These are phyloP conservation scores for Cryphonectria japonica DNA, from an alignment of 2,329 filamentous ascomycete genomes.

Conservation along the genomic window DNA sequence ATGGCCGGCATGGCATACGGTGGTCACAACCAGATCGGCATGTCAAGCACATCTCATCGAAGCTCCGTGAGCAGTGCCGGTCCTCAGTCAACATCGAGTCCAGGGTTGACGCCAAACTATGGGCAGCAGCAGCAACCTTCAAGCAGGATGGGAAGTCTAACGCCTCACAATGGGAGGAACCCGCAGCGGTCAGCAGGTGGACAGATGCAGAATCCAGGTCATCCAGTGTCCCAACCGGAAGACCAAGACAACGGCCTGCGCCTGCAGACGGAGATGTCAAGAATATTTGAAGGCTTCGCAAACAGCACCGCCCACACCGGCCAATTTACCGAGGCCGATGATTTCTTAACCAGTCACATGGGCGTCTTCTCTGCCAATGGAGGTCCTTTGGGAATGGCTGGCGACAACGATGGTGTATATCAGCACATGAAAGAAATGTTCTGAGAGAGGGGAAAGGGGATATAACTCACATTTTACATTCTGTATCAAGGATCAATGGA, in stretches of 20 bases:
- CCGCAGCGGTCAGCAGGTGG: conserved; percentile 8
- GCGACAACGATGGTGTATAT: conserved; percentile 16
- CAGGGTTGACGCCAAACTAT: conserved; percentile 7
- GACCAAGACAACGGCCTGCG: conserved; percentile 48
- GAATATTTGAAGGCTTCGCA: conserved; percentile 48
- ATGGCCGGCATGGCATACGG: conserved; percentile 59
- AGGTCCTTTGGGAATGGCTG: neutral
- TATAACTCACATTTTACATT: neutral
- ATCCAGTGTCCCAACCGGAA: neutral
- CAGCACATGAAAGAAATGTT: conserved; percentile 27
- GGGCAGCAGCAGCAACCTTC: conserved; percentile 4
- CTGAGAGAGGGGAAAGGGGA: neutral
- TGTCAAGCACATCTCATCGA: conserved; percentile 4
- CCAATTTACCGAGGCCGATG: conserved; percentile 16
- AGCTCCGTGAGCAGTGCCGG: conserved; percentile 25
- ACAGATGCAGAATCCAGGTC: neutral
- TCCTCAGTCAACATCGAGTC: conserved; percentile 20
- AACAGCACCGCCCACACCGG: conserved; percentile 31
- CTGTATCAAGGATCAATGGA: neutral
- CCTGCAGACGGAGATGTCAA: conserved; percentile 59
- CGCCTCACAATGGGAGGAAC: conserved; percentile 17
- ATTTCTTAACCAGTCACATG: conserved; percentile 1
- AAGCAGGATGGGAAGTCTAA: conserved; percentile 27
- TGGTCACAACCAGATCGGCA: conserved; percentile 31
- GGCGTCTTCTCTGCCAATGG: conserved; percentile 13